These are phyloP conservation scores for Cladosporium sp. DNA, from an alignment of 2,329 filamentous ascomycete species.

Conservation along the genomic window DNA sequence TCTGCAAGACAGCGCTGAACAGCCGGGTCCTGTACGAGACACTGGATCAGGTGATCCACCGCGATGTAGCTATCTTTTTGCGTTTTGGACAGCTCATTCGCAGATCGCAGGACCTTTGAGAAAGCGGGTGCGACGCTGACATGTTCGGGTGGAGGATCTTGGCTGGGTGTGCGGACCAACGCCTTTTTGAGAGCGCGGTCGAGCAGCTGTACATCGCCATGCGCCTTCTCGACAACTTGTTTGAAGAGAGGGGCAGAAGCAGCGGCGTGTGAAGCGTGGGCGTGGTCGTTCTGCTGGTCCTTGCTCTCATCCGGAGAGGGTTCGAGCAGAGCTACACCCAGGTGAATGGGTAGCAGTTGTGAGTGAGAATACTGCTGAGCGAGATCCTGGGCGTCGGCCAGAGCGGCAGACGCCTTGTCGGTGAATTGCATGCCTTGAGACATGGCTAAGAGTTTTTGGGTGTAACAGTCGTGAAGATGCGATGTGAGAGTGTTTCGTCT, in stretches of 20 bases:
- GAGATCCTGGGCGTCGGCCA: slow-evolving; percentile 82
- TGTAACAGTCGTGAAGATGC: slow-evolving; percentile 2
- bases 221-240: slow-evolving; percentile 89
- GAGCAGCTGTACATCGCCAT: slow-evolving; percentile 86
- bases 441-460: slow-evolving; percentile 48
- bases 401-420: slow-evolving; percentile 82
- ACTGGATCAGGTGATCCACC: slow-evolving; percentile 82
- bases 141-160: slow-evolving; percentile 89
- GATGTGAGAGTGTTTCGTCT: background rate
- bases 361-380: slow-evolving; percentile 88
- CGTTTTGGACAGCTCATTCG: slow-evolving; percentile 89
- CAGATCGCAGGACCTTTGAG: slow-evolving; percentile 74
- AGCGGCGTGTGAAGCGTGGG: slow-evolving; percentile 62
- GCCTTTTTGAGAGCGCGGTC: slow-evolving; percentile 88
- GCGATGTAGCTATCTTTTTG: slow-evolving; percentile 96
- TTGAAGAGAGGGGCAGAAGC: slow-evolving; percentile 75
- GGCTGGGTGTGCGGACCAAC: slow-evolving; percentile 84
- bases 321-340: slow-evolving; percentile 78
- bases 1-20: slow-evolving; percentile 75
- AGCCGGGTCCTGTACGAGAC: slow-evolving; percentile 71
- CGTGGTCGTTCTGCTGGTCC: slow-evolving; percentile 64
- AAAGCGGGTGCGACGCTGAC: slow-evolving; percentile 79
- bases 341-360: slow-evolving; percentile 84
- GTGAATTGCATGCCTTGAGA: slow-evolving; percentile 84
- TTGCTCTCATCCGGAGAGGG: slow-evolving; percentile 69